Evolutionary conservation across 805 yeast species (phyloP), one percentile per base, ranked within the genome.

Genomic region (Candida ovalis): DNA sequence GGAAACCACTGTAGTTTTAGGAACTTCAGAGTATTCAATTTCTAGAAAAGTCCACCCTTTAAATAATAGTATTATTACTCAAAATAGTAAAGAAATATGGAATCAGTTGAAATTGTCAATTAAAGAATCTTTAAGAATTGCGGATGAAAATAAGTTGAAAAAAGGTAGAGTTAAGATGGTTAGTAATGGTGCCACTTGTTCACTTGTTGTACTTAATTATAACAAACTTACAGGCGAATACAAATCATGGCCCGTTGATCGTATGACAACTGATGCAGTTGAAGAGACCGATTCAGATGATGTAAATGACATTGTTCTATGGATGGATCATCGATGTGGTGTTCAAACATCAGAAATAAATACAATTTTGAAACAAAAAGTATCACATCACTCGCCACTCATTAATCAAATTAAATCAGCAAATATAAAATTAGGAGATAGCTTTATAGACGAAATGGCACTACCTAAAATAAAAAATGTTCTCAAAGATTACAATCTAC

Each of bases 121-220:
- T 22, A 18, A 28, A 17, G 51, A 43, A 4, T 28, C 40, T 24
- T 39, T 49, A 33, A 32, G 24, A 18, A 6, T 15, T 5, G 50
- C 52, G 1, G 28, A 22, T 22, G 32, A 13, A 12, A 25, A 44
- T 4, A 9, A 30, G 6, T 19, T 17, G 12, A 42, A 38, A 10
- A 4, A 32, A 1, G 54, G 54, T 19, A 45, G 12, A 45, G 63
- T 36, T 40, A 33, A 15, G n/a, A 65, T 70, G 1, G 59, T 72
- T 27, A 71, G 74, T 5, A 70, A 76, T 6, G 73, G 80, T 1
- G 84, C 86, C 3, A 81, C 86, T 1, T 81, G 86, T 50, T 80
- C 85, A 0, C 64, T 80, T 70, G 84, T 76, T 10, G 77, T 79
- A 1, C 61, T 69, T 56, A 54, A 57, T 46, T 58, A 57, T 27